phyloP scores from a whole-genome alignment of 345 rosid genomes.

The Corymbia maculata region DNA sequence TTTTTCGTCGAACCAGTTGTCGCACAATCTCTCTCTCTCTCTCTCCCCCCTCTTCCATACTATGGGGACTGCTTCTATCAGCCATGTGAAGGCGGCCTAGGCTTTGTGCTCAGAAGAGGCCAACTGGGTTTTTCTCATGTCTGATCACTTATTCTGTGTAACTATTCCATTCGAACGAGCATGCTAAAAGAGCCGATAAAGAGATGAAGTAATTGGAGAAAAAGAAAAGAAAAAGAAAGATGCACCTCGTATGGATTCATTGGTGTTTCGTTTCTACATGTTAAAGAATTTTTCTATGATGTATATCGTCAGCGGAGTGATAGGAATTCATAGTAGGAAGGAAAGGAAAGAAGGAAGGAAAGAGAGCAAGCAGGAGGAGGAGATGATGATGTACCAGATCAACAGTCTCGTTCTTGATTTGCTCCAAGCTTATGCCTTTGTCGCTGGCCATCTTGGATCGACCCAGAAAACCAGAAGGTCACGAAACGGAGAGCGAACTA shows the following conservation, averaged over 20 bases:
- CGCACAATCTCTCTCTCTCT: neutral
- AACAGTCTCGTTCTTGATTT: slow-evolving; percentile 8
- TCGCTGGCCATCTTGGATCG: neutral
- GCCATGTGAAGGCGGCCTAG: neutral
- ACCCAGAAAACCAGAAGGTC: neutral
- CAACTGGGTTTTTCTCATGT: neutral
- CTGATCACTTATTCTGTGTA: neutral
- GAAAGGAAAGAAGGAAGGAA: neutral
- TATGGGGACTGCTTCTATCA: neutral
- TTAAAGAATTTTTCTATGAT: neutral
- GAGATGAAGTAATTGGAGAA: neutral
- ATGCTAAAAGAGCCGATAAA: neutral
- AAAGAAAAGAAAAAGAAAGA: neutral
- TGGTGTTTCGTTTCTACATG: neutral
- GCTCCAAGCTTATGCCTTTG: slow-evolving; percentile 2
- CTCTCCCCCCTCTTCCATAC: neutral
- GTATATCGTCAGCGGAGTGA: neutral
- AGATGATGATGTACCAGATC: slow-evolving; percentile 1
- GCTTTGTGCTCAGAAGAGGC: neutral
- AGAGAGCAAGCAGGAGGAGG: neutral
- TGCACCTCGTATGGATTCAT: neutral
- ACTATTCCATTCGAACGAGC: neutral
- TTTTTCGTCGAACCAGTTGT: neutral
- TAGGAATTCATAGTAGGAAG: neutral
- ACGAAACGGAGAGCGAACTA: neutral